These are phyloP conservation scores for Amaranthus tricolor DNA, from an alignment of 179 eudicot species.

Conservation along the genomic window DNA sequence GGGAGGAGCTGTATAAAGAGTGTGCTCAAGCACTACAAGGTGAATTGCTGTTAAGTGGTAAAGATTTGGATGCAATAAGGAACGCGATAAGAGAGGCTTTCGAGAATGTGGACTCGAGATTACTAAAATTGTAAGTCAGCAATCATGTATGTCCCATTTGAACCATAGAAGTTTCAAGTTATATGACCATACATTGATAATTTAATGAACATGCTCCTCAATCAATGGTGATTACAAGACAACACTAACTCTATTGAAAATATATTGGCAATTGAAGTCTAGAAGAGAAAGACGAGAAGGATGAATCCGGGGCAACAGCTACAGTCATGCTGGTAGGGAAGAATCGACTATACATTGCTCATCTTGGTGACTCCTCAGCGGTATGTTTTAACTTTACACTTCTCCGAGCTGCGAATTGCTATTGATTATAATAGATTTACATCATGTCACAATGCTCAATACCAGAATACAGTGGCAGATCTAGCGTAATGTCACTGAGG, in stretches of 20 bases:
- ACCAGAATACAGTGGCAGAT: no score
- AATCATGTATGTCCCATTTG: neutral
- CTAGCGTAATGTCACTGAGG: no score
- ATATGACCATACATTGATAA: neutral
- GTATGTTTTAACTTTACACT: conserved; percentile 37
- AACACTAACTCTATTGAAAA: conserved; percentile 10
- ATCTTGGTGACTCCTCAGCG: conserved; percentile 90
- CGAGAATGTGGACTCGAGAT: conserved; percentile 61
- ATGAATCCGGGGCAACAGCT: conserved; percentile 93
- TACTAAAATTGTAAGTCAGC: conserved; percentile 55
- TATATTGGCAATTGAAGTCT: conserved; percentile 54
- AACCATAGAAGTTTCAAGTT: neutral
- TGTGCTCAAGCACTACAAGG: conserved; percentile 75
- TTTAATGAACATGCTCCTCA: neutral
- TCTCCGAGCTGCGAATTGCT: neutral
- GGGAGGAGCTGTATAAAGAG: conserved; percentile 95
- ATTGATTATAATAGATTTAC: neutral
- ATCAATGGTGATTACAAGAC: neutral
- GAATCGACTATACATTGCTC: conserved; percentile 65
- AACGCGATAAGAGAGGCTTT: conserved; percentile 64
- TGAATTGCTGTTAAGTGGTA: conserved; percentile 52
- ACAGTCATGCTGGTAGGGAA: conserved; percentile 62
- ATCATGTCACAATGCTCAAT: neutral
- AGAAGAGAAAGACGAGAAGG: conserved; percentile 46
- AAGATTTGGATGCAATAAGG: conserved; percentile 49